phyloP scores from a whole-genome alignment of 2,329 filamentous ascomycete species.

The Talaromyces amestolkiae region DNA sequence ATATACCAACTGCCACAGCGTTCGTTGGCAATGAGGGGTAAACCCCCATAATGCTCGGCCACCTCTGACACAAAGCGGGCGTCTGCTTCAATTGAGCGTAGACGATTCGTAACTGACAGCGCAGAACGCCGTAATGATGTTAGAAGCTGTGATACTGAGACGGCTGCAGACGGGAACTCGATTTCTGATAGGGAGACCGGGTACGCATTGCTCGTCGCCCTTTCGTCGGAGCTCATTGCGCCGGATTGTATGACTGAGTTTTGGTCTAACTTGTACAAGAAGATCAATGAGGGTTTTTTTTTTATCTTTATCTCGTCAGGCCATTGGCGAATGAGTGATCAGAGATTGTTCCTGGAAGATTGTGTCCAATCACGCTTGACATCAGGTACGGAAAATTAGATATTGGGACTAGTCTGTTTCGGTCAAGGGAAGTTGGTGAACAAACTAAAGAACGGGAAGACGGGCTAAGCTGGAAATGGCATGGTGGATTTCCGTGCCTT shows the following conservation, averaged over 20 bases:
- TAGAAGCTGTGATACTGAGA: slow-evolving; percentile 68
- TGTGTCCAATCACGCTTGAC: slow-evolving; percentile 1
- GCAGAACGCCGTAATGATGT: slow-evolving; percentile 72
- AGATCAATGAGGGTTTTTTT: background rate
- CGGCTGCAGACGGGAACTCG: slow-evolving; percentile 56
- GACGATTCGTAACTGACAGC: slow-evolving; percentile 75
- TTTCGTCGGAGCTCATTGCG: slow-evolving; percentile 25
- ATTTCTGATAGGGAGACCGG: slow-evolving; percentile 43
- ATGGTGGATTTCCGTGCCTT: background rate
- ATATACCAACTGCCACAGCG: slow-evolving; percentile 97
- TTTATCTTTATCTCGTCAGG: background rate
- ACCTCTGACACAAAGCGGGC: slow-evolving; percentile 69
- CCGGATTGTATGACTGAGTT: slow-evolving; percentile 9
- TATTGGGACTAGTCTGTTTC: background rate
- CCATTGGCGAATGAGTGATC: slow-evolving; percentile 6
- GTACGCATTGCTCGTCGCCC: slow-evolving; percentile 23
- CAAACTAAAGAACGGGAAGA: background rate
- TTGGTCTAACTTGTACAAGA: background rate
- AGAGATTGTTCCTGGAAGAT: slow-evolving; percentile 12
- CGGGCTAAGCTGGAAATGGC: slow-evolving; percentile 1
- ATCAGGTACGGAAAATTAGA: background rate
- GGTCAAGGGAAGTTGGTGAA: background rate
- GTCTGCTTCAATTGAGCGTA: slow-evolving; percentile 74
- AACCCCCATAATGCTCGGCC: slow-evolving; percentile 38
- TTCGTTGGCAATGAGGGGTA: slow-evolving; percentile 87